These are phyloP conservation scores for Didymella segeticola DNA, from an alignment of 2,329 filamentous ascomycete genomes.

Conservation along the genomic window DNA sequence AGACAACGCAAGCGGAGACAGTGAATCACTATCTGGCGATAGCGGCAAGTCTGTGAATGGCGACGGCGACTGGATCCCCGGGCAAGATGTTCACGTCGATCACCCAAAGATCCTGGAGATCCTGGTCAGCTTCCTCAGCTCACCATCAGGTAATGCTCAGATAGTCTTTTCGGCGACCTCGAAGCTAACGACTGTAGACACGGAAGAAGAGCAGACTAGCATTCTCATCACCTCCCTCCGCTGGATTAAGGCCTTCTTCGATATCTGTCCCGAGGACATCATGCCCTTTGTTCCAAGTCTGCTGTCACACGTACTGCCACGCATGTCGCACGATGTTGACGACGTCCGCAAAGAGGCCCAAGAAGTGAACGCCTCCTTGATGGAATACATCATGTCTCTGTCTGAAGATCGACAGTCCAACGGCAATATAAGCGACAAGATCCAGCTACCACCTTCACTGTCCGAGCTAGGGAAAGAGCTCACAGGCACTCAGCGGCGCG, in stretches of 20 bases:
- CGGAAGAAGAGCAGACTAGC: constrained; percentile 73
- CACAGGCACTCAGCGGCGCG: constrained; percentile 46
- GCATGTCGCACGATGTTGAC: constrained; percentile 91
- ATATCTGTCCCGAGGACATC: constrained; percentile 97
- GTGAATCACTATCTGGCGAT: constrained; percentile 41
- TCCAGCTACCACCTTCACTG: constrained; percentile 51
- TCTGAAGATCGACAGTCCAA: constrained; percentile 62
- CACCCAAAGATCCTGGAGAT: constrained; percentile 92
- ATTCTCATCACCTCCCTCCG: constrained; percentile 88
- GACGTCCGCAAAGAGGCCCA: constrained; percentile 86
- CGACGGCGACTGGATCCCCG: constrained; percentile 95
- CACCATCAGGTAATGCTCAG: constrained; percentile 70
- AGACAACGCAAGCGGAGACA: constrained; percentile 53
- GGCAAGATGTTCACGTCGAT: constrained; percentile 95
- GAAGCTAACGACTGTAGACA: constrained; percentile 32
- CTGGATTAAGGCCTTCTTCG: constrained; percentile 96
- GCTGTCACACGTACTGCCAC: constrained; percentile 87
- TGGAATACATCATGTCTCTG: constrained; percentile 92
- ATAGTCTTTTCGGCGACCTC: neutral
- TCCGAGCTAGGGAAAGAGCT: constrained; percentile 52
- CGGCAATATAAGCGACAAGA: constrained; percentile 48
- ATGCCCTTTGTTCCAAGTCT: constrained; percentile 93
- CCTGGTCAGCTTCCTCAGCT: constrained; percentile 85
- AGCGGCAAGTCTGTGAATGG: constrained; percentile 56
- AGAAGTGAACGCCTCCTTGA: constrained; percentile 86